Evolutionary conservation across 2,329 filamentous ascomycete species (phyloP), one percentile per base, ranked within the genome.

Genomic region (Alternaria postmessia): DNA sequence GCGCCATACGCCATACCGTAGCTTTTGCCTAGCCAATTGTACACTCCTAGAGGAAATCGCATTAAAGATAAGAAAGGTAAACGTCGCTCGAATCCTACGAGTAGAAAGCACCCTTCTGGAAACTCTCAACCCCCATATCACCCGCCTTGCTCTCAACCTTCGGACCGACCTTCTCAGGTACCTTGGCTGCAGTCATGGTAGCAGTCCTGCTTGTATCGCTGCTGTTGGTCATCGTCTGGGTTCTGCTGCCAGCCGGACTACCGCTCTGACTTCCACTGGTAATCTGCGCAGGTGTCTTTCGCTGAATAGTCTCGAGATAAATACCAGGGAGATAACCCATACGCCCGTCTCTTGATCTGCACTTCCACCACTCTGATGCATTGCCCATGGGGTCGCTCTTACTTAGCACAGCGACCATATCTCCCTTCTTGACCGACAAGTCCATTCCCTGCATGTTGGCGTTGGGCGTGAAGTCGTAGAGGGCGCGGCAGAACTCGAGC

Each of bases 331-430:
- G 85, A 75, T 98, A 99, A 7, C 95, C 95, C 71, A 97, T 89
- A 26, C 93, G 87, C 46, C 93, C 94, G 75, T 98, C 93, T 62
- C 95, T 87, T 14, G 94, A 91, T 56, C 95, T 87, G 80, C 96
- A 99, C 67, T 91, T 89, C 95, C 95, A 99, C 95, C 95, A 99
- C 75, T 99, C 94, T 53, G 91, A 95, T 5, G 93, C 88, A 70
- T 95, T 93, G 43, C 95, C 95, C 74, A 94, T 87, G 0, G 95
- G 95, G 72, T 99, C 95, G 18, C 88, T 91, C 82, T 97, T 97
- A 82, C 90, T 91, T 55, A 99, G 85, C 1, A 99, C 93, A 26
- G 95, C 95, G 16, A 99, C 94, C 54, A 98, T 88, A 71, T 99
- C 95, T 61, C 94, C 94, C 83, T 97, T 97, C 82, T 92, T 94